A percentile compares a stretch with the other conserved stretches of the same genome.
phyloP scores from a whole-genome alignment of 805 yeast species.

The Wickerhamiella kurtzmanii region DNA sequence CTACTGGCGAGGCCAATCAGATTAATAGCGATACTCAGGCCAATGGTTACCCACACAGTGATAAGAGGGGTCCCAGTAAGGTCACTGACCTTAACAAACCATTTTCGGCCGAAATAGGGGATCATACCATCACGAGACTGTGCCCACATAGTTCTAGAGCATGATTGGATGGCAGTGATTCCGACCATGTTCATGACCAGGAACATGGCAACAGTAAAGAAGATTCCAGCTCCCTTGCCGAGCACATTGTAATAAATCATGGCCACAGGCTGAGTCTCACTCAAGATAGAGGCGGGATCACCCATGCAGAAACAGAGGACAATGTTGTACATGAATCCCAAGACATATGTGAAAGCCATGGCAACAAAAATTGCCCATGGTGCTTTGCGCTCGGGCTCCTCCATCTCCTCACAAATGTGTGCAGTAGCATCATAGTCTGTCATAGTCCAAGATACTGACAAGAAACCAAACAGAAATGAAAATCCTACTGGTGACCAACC shows the following conservation, averaged over 20 bases:
- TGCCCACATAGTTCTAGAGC: slow-evolving; percentile 62
- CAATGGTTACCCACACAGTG: slow-evolving; percentile 42
- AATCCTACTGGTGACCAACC: slow-evolving; percentile 43
- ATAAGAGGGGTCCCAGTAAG: slow-evolving; percentile 48
- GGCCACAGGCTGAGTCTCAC: slow-evolving; percentile 43
- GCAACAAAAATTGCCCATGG: slow-evolving; percentile 49
- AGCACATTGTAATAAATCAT: slow-evolving; percentile 49
- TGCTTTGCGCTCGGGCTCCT: slow-evolving; percentile 40
- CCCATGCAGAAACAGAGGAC: slow-evolving; percentile 24
- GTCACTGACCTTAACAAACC: slow-evolving; percentile 35
- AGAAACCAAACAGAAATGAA: slow-evolving; percentile 42
- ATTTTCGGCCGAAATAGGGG: slow-evolving; percentile 28
- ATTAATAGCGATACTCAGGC: slow-evolving; percentile 38
- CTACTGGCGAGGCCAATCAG: slow-evolving; percentile 48
- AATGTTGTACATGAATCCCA: slow-evolving; percentile 24
- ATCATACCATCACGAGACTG: slow-evolving; percentile 65
- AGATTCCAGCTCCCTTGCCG: slow-evolving; percentile 53
- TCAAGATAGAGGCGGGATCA: slow-evolving; percentile 17
- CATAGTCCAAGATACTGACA: slow-evolving; percentile 39
- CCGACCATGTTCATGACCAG: slow-evolving; percentile 56
- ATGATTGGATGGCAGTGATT: slow-evolving; percentile 46
- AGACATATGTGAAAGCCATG: slow-evolving; percentile 21
- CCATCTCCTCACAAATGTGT: slow-evolving; percentile 58
- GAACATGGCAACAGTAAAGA: slow-evolving; percentile 45
- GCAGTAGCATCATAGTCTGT: slow-evolving; percentile 65